Evolutionary conservation across 2,329 filamentous ascomycete genomes (phyloP), one percentile per base, ranked within the genome.

Genomic region (Tothia fuscella): DNA sequence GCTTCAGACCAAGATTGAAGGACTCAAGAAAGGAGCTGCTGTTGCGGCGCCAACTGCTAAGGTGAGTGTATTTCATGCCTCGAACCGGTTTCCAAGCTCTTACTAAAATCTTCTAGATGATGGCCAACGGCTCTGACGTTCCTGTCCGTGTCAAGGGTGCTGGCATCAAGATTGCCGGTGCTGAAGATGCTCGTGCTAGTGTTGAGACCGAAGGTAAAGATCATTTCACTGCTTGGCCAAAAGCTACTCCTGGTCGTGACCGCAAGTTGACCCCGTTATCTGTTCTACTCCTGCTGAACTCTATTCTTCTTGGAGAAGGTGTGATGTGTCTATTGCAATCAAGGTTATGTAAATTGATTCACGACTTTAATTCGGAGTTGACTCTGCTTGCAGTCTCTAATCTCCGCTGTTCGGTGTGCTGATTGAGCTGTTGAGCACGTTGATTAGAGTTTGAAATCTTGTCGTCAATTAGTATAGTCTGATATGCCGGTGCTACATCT

Each of bases 131-230:
- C 10, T 17, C 32, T 34, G 9, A 9, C 9, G 19, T 10, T 9
- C 9, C 9, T 17, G 16, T 34, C 32, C 32, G 10, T 10, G 32
- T 17, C 16, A 9, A 34, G 10, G 16, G 13, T 9, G 13, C 9
- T 10, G 26, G 26, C 13, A 13, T 32, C 32, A 33, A 20, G 7
- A 33, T 19, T 19, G 17, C 21, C 14, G 14, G 1, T 3, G 21
- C 14, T 6, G 12, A n/a, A 10, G 22, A 37, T n/a, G 33, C 25
- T 4, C 17, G 41, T 17, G n/a, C 13, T n/a, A 30, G 29, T 16
- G 33, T 42, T 25, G 16, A 42, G 33, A 42, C 41, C 13, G 32
- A 38, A 7, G 41, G 41, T 16, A 28, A 36, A 24, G 14, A 36
- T 13, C 17, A 17, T 4, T 42, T 38, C 33, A 37, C n/a, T 6